A percentile compares a stretch with the other conserved stretches of the same genome.
Conservation (phyloP, 345 rosid genomes). For the Reutealis trisperma region DNA sequence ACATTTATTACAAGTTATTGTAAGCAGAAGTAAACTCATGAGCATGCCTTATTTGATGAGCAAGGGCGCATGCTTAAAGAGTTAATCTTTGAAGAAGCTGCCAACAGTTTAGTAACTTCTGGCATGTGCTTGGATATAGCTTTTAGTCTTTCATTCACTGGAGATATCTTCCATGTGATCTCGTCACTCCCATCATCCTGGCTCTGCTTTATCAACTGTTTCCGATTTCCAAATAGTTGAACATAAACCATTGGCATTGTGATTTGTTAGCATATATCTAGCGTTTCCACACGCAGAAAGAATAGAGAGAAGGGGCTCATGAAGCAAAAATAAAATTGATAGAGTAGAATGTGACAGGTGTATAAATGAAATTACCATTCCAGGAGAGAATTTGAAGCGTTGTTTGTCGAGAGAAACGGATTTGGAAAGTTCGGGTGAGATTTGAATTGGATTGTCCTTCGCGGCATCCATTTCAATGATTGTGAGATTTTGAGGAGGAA, state of each 20-base stretch:
- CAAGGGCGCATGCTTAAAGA: constrained; percentile 54
- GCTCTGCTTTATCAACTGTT: constrained; percentile 84
- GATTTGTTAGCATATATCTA: neutral
- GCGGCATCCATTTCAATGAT: constrained; percentile 14
- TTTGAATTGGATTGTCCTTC: constrained; percentile 28
- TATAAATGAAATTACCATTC: constrained; percentile 52
- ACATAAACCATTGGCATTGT: neutral
- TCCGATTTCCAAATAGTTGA: neutral
- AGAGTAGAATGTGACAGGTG: neutral
- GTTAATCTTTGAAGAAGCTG: constrained; percentile 50
- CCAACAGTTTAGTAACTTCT: constrained; percentile 47
- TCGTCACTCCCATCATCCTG: constrained; percentile 87
- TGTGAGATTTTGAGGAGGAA: constrained; percentile 30
- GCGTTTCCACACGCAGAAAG: neutral
- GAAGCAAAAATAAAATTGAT: neutral
- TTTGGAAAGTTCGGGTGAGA: constrained; percentile 65
- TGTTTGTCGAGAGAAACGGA: constrained; percentile 42
- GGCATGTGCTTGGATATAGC: constrained; percentile 65
- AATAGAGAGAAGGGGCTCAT: neutral
- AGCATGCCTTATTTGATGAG: constrained; percentile 52
- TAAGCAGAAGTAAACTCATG: neutral
- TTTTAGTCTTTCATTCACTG: constrained; percentile 76
- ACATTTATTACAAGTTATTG: neutral
- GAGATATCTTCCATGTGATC: constrained; percentile 94
- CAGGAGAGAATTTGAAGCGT: constrained; percentile 86